These are phyloP conservation scores for Leccinum imitatum DNA, from an alignment of 768 basidiomycete genomes.

Conservation along the genomic window DNA sequence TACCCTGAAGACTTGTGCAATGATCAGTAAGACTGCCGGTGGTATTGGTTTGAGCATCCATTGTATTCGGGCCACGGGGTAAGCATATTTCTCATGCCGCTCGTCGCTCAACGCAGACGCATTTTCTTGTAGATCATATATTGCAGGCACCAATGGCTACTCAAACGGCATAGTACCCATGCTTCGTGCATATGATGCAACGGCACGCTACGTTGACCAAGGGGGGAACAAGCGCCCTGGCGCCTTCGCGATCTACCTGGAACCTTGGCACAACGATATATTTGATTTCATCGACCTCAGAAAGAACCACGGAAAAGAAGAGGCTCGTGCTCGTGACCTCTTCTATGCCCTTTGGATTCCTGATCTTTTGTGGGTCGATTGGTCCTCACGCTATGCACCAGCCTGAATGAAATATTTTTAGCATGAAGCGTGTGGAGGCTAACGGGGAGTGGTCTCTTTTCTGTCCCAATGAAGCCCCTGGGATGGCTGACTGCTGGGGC, in stretches of 20 bases:
- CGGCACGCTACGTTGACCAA: conserved; percentile 98
- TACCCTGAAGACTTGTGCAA: conserved; percentile 95
- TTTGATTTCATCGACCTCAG: conserved; percentile 97
- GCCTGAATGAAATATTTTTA: conserved; percentile 27
- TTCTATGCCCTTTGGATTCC: conserved; percentile 99
- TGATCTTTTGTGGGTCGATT: conserved; percentile 79
- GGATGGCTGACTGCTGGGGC: conserved; percentile 83
- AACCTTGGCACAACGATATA: conserved; percentile 98
- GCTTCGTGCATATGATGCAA: conserved; percentile 97
- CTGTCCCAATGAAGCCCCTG: conserved; percentile 96
- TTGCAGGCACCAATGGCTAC: conserved; percentile 98
- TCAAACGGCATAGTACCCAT: conserved; percentile 99
- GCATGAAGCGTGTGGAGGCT: conserved; percentile 95
- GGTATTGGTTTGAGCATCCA: conserved; percentile 97
- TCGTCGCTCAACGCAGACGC: not conserved
- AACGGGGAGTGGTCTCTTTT: conserved; percentile 93
- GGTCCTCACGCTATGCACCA: too few relatives aligned
- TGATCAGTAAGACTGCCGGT: conserved; percentile 99
- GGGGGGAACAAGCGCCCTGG: conserved; percentile 99
- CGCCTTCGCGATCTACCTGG: conserved; percentile 96
- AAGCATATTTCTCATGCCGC: conserved; percentile 22
- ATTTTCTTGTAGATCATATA: conserved; percentile 72
- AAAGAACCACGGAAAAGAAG: conserved; percentile 99
- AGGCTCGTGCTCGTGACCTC: conserved; percentile 91
- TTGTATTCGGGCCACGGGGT: conserved; percentile 95